phyloP scores from a whole-genome alignment of 257 asterid genomes.

The Gentiana dahurica region DNA sequence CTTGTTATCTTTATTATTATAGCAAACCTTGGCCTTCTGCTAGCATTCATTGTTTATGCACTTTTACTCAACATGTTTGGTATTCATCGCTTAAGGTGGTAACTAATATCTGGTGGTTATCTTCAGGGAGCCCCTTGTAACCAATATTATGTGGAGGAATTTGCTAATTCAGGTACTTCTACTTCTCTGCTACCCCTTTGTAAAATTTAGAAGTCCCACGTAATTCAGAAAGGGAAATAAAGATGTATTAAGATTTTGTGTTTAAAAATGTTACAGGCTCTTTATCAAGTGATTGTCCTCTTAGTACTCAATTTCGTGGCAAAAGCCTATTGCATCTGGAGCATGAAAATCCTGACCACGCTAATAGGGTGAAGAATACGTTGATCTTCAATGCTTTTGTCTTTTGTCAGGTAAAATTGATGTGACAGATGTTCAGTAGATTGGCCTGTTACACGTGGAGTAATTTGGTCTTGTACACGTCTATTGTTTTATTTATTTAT shows the following conservation, averaged over 20 bases:
- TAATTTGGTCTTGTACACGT: too few relatives aligned
- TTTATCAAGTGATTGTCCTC: slow-evolving; percentile 83
- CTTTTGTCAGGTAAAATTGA: slow-evolving; percentile 58
- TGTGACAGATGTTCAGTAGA: too few relatives aligned
- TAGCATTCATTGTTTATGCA: too few relatives aligned
- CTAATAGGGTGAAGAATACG: slow-evolving; percentile 66
- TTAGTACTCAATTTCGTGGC: slow-evolving; percentile 77
- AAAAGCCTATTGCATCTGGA: slow-evolving; percentile 41
- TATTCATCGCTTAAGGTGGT: not conserved
- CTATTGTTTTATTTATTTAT: not conserved
- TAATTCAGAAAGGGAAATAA: not conserved
- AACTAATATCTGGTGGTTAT: slow-evolving; percentile 13
- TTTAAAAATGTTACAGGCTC: slow-evolving; percentile 43
- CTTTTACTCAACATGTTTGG: too few relatives aligned
- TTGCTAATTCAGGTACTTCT: slow-evolving; percentile 67
- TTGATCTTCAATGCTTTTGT: slow-evolving; percentile 87
- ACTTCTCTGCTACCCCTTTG: not conserved
- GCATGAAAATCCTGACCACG: slow-evolving; percentile 34
- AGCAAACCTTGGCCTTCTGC: too few relatives aligned
- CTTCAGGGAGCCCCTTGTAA: slow-evolving; percentile 85
- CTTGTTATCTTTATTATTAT: too few relatives aligned
- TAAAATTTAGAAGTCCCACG: not conserved
- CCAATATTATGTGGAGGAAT: slow-evolving; percentile 99
- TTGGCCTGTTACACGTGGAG: too few relatives aligned
- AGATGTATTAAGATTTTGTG: slow-evolving; percentile 3